These are phyloP conservation scores for Penicillium sp. DNA, from an alignment of 2,329 filamentous ascomycete genomes.

Conservation along the genomic window DNA sequence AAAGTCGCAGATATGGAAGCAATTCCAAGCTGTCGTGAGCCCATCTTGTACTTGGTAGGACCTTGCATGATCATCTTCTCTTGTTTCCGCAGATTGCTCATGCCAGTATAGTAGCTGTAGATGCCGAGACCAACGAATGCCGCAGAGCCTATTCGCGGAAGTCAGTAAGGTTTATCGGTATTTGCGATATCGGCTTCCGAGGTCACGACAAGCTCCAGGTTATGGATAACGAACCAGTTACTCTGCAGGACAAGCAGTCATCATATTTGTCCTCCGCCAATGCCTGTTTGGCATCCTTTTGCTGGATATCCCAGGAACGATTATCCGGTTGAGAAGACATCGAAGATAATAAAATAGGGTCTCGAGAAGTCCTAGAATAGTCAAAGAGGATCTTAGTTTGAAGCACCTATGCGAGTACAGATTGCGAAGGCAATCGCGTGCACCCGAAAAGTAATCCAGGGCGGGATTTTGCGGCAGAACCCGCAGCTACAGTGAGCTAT, in stretches of 20 bases:
- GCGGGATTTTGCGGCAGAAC: constrained; percentile 37
- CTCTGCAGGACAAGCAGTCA: constrained; percentile 69
- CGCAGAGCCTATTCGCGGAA: constrained; percentile 59
- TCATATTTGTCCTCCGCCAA: constrained; percentile 46
- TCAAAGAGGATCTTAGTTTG: background rate
- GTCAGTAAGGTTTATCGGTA: constrained; percentile 7
- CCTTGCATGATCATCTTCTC: constrained; percentile 63
- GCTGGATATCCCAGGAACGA: constrained; percentile 52
- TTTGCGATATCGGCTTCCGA: background rate
- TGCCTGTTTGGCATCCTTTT: constrained; percentile 63
- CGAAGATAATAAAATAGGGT: constrained; percentile 16
- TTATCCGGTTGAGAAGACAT: constrained; percentile 48
- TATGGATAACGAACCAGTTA: constrained; percentile 60
- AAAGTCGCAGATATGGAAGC: constrained; percentile 66
- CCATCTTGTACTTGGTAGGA: constrained; percentile 70
- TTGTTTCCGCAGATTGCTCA: constrained; percentile 68
- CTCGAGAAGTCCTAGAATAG: background rate
- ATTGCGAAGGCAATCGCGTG: background rate
- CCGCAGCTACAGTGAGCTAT: constrained; percentile 23
- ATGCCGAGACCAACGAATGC: constrained; percentile 73
- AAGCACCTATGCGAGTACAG: background rate
- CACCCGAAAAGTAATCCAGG: constrained; percentile 19
- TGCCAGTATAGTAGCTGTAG: constrained; percentile 77
- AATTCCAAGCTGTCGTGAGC: constrained; percentile 67
- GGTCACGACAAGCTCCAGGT: background rate